Base-by-base conservation (phyloP, 192 early-diverging fungal genomes). In the Rhizoclosmatium globosum region DNA sequence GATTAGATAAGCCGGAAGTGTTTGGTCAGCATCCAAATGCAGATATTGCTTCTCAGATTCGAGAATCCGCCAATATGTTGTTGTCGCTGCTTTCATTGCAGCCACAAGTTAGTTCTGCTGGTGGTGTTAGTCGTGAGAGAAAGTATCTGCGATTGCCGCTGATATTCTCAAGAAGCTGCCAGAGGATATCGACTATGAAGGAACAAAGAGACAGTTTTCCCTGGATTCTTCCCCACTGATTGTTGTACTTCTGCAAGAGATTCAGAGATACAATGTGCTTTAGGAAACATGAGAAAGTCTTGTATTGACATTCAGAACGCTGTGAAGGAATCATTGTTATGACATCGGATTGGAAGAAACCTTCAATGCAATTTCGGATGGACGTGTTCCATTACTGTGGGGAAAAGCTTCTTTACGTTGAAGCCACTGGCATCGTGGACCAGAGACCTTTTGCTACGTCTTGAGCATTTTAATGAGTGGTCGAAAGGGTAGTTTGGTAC, bases 21-120 rank as follows among this genome's bases (percentile, higher is more conserved):
- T 91, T 91, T 89, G 90, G 90, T 1, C 89, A 91, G 81, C 90
- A 91, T 79, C 84, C 89, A 39, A 91, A 91, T 76, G 90, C 90
- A 3, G 90, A 91, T 76, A 91, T 91, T 64, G 86, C 88, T 3
- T 84, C 81, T 66, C 90, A 91, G 76, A 91, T 91, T 67, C 47
- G 79, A 76, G 89, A 91, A 72, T 89, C 89, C 3, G 81, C 58
- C 50, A 83, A 78, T 42, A 86, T 91, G 43, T 77, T 91, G 41
- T 71, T 82, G 50, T 85, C 74, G 9, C 80, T 91, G 4, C 64
- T 91, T 11, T 89, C 87, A 0, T 82, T 91, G 23, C 85, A 87
- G 69, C 90, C 90, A 0, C 88, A 90, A 82, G 76, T 87, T 44
- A 69, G 82, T 15, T 64, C 81, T 39, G 71, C 73, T 47, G 74